phyloP scores from a whole-genome alignment of 441 rosid species.

The Capsella rubella region DNA sequence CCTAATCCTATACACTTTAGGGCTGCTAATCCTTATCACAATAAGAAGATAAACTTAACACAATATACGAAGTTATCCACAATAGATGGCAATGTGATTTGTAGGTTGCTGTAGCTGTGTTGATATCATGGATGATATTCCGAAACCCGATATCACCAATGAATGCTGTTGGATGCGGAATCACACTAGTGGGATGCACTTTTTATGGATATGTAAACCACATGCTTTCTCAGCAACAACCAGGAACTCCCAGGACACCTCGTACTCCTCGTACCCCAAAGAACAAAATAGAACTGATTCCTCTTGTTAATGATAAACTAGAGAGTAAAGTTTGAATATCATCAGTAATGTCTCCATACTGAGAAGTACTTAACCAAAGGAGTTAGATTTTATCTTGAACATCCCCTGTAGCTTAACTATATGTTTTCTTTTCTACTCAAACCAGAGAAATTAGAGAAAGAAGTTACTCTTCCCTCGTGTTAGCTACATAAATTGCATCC shows the following conservation, averaged over 20 bases:
- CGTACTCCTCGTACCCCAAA: slow-evolving; percentile 84
- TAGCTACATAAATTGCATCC: not conserved
- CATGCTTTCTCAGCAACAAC: slow-evolving; percentile 71
- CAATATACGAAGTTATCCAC: no score
- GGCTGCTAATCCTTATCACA: no score
- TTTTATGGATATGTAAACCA: slow-evolving; percentile 93
- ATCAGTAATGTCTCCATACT: not conserved
- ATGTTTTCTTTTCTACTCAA: not conserved
- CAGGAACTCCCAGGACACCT: slow-evolving; percentile 81
- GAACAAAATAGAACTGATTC: slow-evolving; percentile 70
- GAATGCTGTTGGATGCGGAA: slow-evolving; percentile 91
- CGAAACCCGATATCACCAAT: slow-evolving; percentile 75
- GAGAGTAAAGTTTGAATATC: slow-evolving; percentile 67
- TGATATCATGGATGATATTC: slow-evolving; percentile 93
- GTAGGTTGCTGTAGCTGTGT: slow-evolving; percentile 93
- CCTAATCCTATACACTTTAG: no score
- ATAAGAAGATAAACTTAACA: no score
- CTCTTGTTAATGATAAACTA: slow-evolving; percentile 87
- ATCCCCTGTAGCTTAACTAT: not conserved
- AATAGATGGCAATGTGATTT: not conserved
- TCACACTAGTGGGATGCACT: slow-evolving; percentile 88
- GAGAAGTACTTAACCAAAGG: not conserved
- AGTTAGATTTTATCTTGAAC: slow-evolving; percentile 15
- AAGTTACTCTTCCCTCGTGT: not conserved
- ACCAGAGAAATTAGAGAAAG: not conserved